Evolutionary conservation across 2,329 filamentous ascomycete species (phyloP).

Genomic region (Plenodomus biglobosus): DNA sequence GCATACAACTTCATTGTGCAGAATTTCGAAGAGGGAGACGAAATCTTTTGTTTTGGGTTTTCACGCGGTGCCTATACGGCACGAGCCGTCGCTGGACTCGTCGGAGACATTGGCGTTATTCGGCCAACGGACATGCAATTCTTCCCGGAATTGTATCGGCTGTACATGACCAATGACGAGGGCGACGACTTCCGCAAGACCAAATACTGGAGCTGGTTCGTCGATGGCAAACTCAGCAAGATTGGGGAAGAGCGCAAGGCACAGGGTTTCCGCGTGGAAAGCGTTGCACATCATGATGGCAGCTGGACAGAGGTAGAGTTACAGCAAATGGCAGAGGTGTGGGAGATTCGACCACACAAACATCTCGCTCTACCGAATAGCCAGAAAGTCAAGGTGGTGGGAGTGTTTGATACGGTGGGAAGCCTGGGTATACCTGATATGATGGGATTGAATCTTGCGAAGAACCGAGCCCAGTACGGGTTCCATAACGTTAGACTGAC

Average conservation of each 20-base stretch:
- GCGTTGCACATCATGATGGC: slow-evolving; percentile 20
- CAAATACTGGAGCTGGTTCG: slow-evolving; percentile 32
- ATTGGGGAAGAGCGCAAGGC: slow-evolving; percentile 20
- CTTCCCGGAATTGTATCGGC: slow-evolving; percentile 49
- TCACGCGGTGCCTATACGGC: slow-evolving; percentile 52
- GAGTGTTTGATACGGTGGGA: slow-evolving; percentile 54
- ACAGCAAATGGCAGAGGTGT: slow-evolving; percentile 23
- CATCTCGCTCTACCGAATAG: slow-evolving; percentile 25
- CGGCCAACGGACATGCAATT: slow-evolving; percentile 48
- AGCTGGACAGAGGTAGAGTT: not conserved
- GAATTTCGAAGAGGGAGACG: slow-evolving; percentile 54
- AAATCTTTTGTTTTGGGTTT: slow-evolving; percentile 53
- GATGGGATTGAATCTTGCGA: slow-evolving; percentile 25
- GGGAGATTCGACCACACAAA: slow-evolving; percentile 41
- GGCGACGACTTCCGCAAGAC: slow-evolving; percentile 29
- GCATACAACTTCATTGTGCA: slow-evolving; percentile 54
- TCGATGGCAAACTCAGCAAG: slow-evolving; percentile 40
- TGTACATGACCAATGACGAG: slow-evolving; percentile 35
- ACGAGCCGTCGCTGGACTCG: slow-evolving; percentile 46
- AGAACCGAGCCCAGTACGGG: slow-evolving; percentile 26
- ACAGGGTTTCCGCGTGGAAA: slow-evolving; percentile 11
- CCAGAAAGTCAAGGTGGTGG: slow-evolving; percentile 46
- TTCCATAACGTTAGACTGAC: slow-evolving; percentile 42
- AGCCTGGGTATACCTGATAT: slow-evolving; percentile 51
- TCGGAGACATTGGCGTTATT: slow-evolving; percentile 52